Evolutionary conservation across 1,284 basidiomycete genomes (phyloP).

Genomic region (Fistulinella cinereoalba): DNA sequence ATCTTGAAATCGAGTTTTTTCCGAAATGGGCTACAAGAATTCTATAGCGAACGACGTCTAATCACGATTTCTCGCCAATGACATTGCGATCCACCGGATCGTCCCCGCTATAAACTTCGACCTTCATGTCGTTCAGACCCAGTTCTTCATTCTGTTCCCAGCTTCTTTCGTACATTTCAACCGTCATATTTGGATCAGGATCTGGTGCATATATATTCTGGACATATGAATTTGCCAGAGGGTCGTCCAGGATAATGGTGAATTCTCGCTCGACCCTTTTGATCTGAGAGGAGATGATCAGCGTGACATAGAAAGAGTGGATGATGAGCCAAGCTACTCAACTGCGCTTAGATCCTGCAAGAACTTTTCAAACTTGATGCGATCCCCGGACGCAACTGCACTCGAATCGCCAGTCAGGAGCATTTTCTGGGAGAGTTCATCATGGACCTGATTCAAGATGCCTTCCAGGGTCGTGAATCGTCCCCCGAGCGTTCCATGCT

Average conservation of each 20-base stretch:
- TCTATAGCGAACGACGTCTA: not conserved
- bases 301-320: not conserved
- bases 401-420: conserved; percentile 76
- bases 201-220: conserved; percentile 95
- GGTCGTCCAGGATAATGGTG: conserved; percentile 94
- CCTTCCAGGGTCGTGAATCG: conserved; percentile 98
- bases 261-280: conserved; percentile 77
- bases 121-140: conserved; percentile 95
- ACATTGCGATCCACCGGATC: conserved; percentile 9
- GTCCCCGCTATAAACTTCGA: conserved; percentile 72
- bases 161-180: conserved; percentile 80
- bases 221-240: conserved; percentile 92
- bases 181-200: conserved; percentile 86
- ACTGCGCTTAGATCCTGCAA: conserved; percentile 78
- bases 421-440: conserved; percentile 92
- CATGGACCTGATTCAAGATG: conserved; percentile 91
- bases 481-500: conserved; percentile 95
- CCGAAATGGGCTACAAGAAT: not conserved
- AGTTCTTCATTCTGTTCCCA: conserved; percentile 95
- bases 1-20: not conserved
- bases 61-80: conserved; percentile 3
- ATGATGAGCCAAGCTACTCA: conserved; percentile 16
- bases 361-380: conserved; percentile 70
- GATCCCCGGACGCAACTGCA: conserved; percentile 42
- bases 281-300: conserved; percentile 44